These are phyloP conservation scores for Plantago coronopus DNA, from an alignment of 305 asterid genomes.

Conservation along the genomic window DNA sequence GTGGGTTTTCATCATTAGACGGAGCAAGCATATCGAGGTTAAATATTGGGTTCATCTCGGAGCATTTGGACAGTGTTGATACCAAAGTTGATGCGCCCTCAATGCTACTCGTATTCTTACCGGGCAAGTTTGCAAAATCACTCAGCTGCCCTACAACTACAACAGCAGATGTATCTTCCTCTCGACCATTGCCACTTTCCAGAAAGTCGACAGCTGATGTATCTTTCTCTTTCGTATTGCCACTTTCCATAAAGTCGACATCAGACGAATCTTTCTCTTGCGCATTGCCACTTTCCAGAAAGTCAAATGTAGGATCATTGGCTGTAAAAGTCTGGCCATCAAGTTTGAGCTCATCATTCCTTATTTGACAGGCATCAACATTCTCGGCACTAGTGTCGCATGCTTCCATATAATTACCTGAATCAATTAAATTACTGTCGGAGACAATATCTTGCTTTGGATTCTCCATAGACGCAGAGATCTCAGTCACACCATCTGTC, in stretches of 20 bases:
- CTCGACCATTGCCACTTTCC: too few relatives aligned
- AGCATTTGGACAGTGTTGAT: conserved; percentile 17
- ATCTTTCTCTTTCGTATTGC: conserved; percentile 2
- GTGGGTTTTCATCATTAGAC: conserved; percentile 25
- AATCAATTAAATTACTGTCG: conserved; percentile 32
- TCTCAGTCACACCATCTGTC: conserved; percentile 22
- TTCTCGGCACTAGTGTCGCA: conserved; percentile 27
- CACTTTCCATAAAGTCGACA: conserved; percentile 21
- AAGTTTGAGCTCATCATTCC: conserved; percentile 25
- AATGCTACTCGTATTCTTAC: conserved; percentile 21
- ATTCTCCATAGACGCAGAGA: conserved; percentile 30
- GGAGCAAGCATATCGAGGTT: conserved; percentile 24
- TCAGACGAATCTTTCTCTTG: conserved; percentile 11
- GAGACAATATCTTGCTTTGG: conserved; percentile 26
- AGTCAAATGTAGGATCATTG: conserved; percentile 31
- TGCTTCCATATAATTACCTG: conserved; percentile 32
- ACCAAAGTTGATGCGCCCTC: conserved; percentile 23
- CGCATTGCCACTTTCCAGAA: conserved; percentile 29
- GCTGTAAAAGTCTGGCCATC: conserved; percentile 28
- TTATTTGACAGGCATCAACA: conserved; percentile 23
- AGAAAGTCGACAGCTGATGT: too few relatives aligned
- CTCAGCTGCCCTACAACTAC: conserved; percentile 27
- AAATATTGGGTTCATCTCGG: conserved; percentile 26
- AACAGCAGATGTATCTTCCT: conserved; percentile 20
- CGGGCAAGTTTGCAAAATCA: conserved; percentile 23